Conservation (phyloP, 495 filamentous ascomycete species). For the Penicillium bialowiezense region DNA sequence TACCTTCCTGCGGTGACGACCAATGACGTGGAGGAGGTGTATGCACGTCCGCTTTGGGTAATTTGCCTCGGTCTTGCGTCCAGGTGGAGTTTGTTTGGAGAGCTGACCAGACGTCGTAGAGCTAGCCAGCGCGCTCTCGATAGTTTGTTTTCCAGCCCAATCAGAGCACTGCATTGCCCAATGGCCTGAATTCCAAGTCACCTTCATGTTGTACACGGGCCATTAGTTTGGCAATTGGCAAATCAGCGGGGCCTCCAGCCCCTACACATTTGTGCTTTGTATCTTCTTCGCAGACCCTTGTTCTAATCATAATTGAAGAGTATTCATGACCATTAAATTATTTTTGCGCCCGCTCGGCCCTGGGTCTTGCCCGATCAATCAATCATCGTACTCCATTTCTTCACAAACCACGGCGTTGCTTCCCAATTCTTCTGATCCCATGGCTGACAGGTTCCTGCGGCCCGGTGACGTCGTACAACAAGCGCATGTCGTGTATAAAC, state of each 20-base stretch:
- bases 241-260: too few species aligned
- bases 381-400: conserved; percentile 23
- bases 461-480: conserved; percentile 10
- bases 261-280: too few species aligned
- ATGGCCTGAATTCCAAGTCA: too few species aligned
- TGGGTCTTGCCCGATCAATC: background rate
- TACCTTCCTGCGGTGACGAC: conserved; percentile 14
- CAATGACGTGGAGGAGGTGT: conserved; percentile 29
- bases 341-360: too few species aligned
- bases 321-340: too few species aligned
- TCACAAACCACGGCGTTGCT: conserved; percentile 35
- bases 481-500: conserved; percentile 30
- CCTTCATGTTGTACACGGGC: background rate
- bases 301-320: too few species aligned
- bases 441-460: conserved; percentile 16
- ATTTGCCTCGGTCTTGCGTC: background rate
- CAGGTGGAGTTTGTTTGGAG: background rate
- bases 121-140: conserved; percentile 4
- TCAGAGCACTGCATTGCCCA: background rate
- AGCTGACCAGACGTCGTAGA: background rate
- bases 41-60: background rate
- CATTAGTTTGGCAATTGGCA: too few species aligned
- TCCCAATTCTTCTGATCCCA: conserved; percentile 41
- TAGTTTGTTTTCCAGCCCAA: background rate
- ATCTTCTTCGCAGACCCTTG: too few species aligned